Evolutionary conservation across 1,284 basidiomycete genomes (phyloP).

Genomic region (Mycena citricolor): DNA sequence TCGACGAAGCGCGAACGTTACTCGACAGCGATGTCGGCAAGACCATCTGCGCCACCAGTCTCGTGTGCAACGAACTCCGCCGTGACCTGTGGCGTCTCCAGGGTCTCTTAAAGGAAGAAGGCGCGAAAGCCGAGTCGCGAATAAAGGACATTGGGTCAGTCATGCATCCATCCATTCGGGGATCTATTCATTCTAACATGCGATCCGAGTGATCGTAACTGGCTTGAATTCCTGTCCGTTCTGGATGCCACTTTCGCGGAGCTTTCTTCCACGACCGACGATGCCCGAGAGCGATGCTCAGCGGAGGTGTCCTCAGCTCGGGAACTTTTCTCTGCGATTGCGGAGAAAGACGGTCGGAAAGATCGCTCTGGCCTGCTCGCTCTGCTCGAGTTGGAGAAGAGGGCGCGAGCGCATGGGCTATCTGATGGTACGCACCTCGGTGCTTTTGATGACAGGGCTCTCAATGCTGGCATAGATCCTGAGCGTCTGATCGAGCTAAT

Average conservation of each 20-base stretch:
- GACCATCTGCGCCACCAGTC: conserved; percentile 64
- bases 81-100: conserved; percentile 64
- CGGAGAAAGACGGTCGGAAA: conserved; percentile 59
- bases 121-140: conserved; percentile 51
- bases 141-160: conserved; percentile 44
- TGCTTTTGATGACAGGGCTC: conserved; percentile 4
- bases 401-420: conserved; percentile 47
- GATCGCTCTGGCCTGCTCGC: conserved; percentile 75
- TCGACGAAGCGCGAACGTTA: conserved; percentile 70
- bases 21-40: conserved; percentile 67
- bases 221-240: conserved; percentile 77
- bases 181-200: conserved; percentile 13
- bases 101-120: conserved; percentile 59
- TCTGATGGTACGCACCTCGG: conserved; percentile 39
- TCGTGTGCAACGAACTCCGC: conserved; percentile 73
- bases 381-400: conserved; percentile 68
- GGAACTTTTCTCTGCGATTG: conserved; percentile 55
- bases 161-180: not conserved
- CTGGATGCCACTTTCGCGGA: conserved; percentile 63
- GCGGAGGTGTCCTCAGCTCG: conserved; percentile 46
- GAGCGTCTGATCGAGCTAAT: conserved; percentile 46
- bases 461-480: conserved; percentile 38
- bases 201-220: conserved; percentile 74
- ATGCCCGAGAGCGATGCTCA: conserved; percentile 33
- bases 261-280: conserved; percentile 30